Percentiles rank a stretch among this genome's conserved stretches.
phyloP scores from a whole-genome alignment of 805 yeast species.

The Monosporozyma unispora region DNA sequence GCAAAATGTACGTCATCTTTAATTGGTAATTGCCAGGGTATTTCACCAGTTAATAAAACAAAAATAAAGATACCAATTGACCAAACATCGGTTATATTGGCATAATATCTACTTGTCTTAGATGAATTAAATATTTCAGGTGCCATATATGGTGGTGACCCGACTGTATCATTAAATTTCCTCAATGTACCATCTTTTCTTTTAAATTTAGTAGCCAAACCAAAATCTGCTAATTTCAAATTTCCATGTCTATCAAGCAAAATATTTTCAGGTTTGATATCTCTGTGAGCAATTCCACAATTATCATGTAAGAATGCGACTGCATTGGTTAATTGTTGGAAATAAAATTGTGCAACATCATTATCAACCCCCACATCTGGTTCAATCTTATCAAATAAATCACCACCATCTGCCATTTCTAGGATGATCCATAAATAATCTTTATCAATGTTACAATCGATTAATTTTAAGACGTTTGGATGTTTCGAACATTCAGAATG shows the following conservation, averaged over 20 bases:
- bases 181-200: conserved; percentile 41
- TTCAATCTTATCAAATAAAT: conserved; percentile 68
- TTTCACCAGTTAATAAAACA: conserved; percentile 54
- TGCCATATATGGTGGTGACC: conserved; percentile 73
- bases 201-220: conserved; percentile 55
- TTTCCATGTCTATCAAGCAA: conserved; percentile 56
- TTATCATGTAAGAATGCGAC: conserved; percentile 49
- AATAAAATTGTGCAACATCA: conserved; percentile 60
- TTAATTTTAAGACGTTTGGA: conserved; percentile 48
- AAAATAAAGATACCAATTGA: conserved; percentile 57
- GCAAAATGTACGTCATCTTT: conserved; percentile 41
- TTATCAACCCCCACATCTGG: conserved; percentile 64
- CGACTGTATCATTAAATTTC: conserved; percentile 46
- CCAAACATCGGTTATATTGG: conserved; percentile 57
- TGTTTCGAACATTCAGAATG: conserved; percentile 52
- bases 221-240: conserved; percentile 69
- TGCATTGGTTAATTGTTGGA: conserved; percentile 55
- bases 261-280: conserved; percentile 68
- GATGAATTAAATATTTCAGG: conserved; percentile 48
- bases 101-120: conserved; percentile 37
- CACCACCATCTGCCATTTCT: conserved; percentile 70
- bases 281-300: conserved; percentile 66
- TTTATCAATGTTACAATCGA: conserved; percentile 44
- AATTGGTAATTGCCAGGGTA: conserved; percentile 66
- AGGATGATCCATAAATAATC: conserved; percentile 57